Evolutionary conservation across 768 basidiomycete species (phyloP).

Genomic region (Gloeopeniophorella convolvens): DNA sequence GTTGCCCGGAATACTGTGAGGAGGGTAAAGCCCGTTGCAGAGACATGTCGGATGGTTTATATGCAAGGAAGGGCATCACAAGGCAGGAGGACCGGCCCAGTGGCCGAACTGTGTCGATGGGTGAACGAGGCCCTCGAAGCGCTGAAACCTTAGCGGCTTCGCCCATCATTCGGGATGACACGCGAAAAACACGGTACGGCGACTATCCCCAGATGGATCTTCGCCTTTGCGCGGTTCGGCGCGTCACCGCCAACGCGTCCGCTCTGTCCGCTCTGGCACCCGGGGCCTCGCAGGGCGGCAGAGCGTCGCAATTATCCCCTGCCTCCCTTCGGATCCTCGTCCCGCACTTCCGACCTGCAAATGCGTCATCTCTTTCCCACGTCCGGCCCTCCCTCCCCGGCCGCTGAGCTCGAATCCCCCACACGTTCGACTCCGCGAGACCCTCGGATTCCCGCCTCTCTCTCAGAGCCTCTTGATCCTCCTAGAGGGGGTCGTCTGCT

Average conservation of each 20-base stretch:
- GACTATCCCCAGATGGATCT: constrained; percentile 5
- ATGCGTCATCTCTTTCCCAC: constrained; percentile 8
- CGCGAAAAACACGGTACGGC: background rate
- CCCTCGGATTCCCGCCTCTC: background rate
- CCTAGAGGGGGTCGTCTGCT: too few relatives aligned
- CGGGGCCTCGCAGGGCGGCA: too few relatives aligned
- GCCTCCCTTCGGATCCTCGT: too few relatives aligned
- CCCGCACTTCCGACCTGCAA: background rate
- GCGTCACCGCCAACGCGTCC: too few relatives aligned
- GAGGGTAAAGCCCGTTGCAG: background rate
- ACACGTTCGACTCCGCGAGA: background rate
- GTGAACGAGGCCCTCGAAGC: constrained; percentile 1
- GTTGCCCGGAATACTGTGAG: background rate
- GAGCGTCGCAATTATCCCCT: too few relatives aligned
- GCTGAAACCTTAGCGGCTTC: constrained; percentile 1
- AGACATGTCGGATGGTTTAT: constrained; percentile 10
- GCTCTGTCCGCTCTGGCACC: too few relatives aligned
- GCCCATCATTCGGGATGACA: constrained; percentile 1
- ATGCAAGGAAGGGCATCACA: constrained; percentile 4
- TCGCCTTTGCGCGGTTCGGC: too few relatives aligned
- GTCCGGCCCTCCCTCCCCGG: too few relatives aligned
- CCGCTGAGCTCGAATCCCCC: background rate
- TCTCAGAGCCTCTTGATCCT: too few relatives aligned
- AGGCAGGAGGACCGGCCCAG: constrained; percentile 6
- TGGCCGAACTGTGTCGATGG: constrained; percentile 5